A percentile compares a stretch with the other conserved stretches of the same genome.
Conservation (phyloP, 1,284 basidiomycete genomes). For the Leccinum fallax region DNA sequence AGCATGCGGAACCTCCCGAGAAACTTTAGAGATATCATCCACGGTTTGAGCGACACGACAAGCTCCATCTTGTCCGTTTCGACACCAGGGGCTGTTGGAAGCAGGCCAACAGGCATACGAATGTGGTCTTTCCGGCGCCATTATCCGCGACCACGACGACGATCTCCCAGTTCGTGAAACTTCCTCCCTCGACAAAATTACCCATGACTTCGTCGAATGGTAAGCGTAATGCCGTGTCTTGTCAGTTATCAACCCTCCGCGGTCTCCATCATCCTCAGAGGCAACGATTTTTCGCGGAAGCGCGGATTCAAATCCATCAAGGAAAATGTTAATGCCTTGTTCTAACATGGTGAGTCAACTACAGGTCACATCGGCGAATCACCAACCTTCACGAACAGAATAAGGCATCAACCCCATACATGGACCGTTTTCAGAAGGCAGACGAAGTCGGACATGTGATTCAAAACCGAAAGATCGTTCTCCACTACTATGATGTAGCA, state of each 20-base stretch:
- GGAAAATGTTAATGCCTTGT: constrained; percentile 92
- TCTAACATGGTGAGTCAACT: constrained; percentile 6
- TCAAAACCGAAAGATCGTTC: constrained; percentile 84
- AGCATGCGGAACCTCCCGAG: constrained; percentile 91
- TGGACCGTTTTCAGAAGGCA: constrained; percentile 65
- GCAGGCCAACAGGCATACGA: constrained; percentile 85
- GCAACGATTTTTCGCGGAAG: constrained; percentile 91
- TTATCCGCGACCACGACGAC: constrained; percentile 81
- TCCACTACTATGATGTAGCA: constrained; percentile 75
- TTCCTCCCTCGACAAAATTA: constrained; percentile 20
- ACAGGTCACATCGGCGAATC: constrained; percentile 1
- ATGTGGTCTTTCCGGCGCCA: constrained; percentile 96
- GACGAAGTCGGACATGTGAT: constrained; percentile 94
- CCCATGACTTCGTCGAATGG: constrained; percentile 75
- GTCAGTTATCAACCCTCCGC: constrained; percentile 81
- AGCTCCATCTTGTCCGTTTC: constrained; percentile 80
- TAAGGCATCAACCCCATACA: not conserved
- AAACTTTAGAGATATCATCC: constrained; percentile 95
- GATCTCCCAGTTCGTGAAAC: constrained; percentile 95
- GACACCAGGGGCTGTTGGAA: constrained; percentile 59
- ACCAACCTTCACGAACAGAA: not conserved
- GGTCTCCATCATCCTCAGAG: constrained; percentile 95
- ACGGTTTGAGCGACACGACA: constrained; percentile 90
- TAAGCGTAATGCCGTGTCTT: constrained; percentile 88
- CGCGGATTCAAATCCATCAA: constrained; percentile 72